Evolutionary conservation across 192 early-diverging fungal genomes (phyloP).

Genomic region (Umbelopsis isabellina): DNA sequence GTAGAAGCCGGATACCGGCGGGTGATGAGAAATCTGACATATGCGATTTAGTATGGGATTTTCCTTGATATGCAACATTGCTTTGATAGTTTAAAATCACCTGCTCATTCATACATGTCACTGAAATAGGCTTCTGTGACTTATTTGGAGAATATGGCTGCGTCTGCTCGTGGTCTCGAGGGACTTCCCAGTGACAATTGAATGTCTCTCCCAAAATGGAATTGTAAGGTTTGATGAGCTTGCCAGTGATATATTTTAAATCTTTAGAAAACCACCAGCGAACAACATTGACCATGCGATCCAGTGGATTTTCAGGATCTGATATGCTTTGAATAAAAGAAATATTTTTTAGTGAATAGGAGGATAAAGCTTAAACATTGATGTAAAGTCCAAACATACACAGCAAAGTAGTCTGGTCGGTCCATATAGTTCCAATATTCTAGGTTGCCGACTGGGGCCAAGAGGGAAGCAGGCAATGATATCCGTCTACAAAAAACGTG

Average conservation of each 20-base stretch:
- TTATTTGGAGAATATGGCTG: slow-evolving; percentile 8
- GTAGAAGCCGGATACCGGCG: slow-evolving; percentile 83
- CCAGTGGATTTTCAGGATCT: slow-evolving; percentile 62
- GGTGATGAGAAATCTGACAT: slow-evolving; percentile 89
- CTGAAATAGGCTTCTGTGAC: slow-evolving; percentile 30
- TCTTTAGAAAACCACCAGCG: slow-evolving; percentile 77
- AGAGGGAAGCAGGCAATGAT: slow-evolving; percentile 70
- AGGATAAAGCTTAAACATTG: background rate
- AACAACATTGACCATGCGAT: slow-evolving; percentile 71
- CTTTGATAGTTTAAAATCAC: slow-evolving; percentile 23
- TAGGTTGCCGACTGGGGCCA: slow-evolving; percentile 74
- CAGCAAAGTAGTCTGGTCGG: slow-evolving; percentile 69
- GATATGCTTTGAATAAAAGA: slow-evolving; percentile 44
- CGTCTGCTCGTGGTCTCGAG: slow-evolving; percentile 54
- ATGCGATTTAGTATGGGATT: slow-evolving; percentile 59
- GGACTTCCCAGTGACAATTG: slow-evolving; percentile 73
- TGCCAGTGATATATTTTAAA: slow-evolving; percentile 52
- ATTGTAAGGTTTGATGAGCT: slow-evolving; percentile 89
- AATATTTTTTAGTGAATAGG: background rate
- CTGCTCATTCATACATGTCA: slow-evolving; percentile 67
- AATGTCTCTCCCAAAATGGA: slow-evolving; percentile 92
- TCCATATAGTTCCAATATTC: slow-evolving; percentile 83
- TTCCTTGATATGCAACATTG: background rate
- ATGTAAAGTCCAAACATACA: slow-evolving; percentile 24
- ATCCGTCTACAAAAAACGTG: slow-evolving; percentile 47